Base-by-base conservation (phyloP, 2,329 filamentous ascomycete species). In the Venturia asperata region DNA sequence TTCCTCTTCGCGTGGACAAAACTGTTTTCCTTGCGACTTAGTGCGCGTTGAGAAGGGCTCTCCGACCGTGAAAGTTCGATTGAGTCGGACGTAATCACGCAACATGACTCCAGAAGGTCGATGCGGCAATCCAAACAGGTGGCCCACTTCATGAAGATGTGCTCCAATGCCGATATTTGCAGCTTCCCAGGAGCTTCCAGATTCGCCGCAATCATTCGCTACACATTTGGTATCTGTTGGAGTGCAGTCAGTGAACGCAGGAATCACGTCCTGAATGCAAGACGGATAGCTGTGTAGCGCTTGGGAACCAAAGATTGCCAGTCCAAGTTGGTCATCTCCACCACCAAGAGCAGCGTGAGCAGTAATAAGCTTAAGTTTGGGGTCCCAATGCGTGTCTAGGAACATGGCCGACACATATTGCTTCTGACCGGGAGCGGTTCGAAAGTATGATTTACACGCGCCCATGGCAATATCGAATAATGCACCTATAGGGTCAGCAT, bases 31-130 rank as follows among this genome's bases (percentile, higher is more conserved):
- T 70, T 90, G 91, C 55, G 88, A 87, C 73, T 91, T 91, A 1
- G 91, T 96, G 58, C 92, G 84, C 2, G 91, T 96, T 2, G 89
- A 94, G 73, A 89, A 97, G 0, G 91, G 86, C 74, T 97, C 93
- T 49, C 88, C 85, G 41, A 85, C 84, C 58, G 90, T 82, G 73
- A 97, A 97, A 0, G 89, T 89, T 34, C 93, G 86, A 75, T 94
- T 95, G 15, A 97, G 78, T 1, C 82, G 87, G 41, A 92, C 85
- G 73, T 96, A 97, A 74, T 96, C 93, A 65, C 90, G 84, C 62
- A 92, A 80, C 93, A 97, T 97, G 67, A 97, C 82, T n/a, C 94
- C 93, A 37, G 81, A 89, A 72, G 94, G 91, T 73, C 95, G 91
- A 73, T 95, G 90, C 11, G 91, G 91, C 69, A 91, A 95, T 62